Evolutionary conservation across 352 stramenopile genomes (phyloP), one percentile per base, ranked within the genome.

Genomic region (Phytopythium montanum): DNA sequence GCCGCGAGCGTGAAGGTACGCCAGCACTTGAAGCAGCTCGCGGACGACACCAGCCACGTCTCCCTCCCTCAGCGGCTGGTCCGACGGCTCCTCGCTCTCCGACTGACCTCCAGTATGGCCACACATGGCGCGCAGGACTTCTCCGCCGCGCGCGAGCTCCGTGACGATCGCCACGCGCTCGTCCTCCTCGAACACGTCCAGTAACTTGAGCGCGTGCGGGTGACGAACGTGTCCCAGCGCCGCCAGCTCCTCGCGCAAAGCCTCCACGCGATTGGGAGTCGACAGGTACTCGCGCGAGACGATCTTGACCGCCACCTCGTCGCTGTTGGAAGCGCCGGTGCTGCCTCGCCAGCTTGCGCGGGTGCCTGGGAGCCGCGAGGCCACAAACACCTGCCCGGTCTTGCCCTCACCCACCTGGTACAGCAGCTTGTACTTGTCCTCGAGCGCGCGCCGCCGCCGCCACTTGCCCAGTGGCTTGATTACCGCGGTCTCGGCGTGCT

Each of bases 331-430:
- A 5, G 45, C 23, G 18, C 41, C n/a, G 19, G 41, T 26, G 48
- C 48, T 54, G 6, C 26, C 16, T 26, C 48, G 28, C 48, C 48
- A 54, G 48, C 46, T 53, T 14, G 59, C 70, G 0, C 67, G 64
- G 19, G 51, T 6, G 4, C 61, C 60, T 7, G 49, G 26, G 26
- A 71, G 69, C 34, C 61, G 68, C 54, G 71, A 75, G 39, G 77
- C 83, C 34, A 79, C 70, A 45, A 79, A 88, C 59, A 94, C 85
- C 50, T 79, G 70, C 14, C 75, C 81, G 2, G 83, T 94, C 68
- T 94, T 93, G 62, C 85, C 85, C 42, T 90, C 76, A 38, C 85
- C 85, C 42, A 94, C 70, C 49, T 87, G 66, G 50, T 90, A 71
- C 59, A 86, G 59, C 38, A 76, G 69, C 59, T 92, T 81, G 72